These are phyloP conservation scores for Aureobasidium lini DNA, from an alignment of 2,329 filamentous ascomycete genomes.

Conservation along the genomic window DNA sequence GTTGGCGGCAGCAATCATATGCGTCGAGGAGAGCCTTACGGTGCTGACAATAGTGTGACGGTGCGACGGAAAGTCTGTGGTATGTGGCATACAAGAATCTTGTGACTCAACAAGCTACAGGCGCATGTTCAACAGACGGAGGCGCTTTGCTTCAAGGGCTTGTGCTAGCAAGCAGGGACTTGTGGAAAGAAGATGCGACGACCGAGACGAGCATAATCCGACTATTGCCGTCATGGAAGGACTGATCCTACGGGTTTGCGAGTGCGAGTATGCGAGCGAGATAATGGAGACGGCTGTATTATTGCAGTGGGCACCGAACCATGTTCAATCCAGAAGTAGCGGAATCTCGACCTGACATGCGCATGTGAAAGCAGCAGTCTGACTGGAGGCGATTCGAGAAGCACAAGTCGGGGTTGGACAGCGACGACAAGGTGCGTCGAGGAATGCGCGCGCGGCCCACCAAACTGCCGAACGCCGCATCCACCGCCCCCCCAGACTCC, in stretches of 20 bases:
- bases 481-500: background rate
- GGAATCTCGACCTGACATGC: background rate
- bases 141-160: background rate
- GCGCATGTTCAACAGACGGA: background rate
- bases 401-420: background rate
- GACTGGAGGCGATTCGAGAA: background rate
- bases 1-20: constrained; percentile 7
- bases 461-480: constrained; percentile 5
- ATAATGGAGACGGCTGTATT: background rate
- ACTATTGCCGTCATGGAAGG: background rate
- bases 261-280: background rate
- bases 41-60: constrained; percentile 7
- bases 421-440: constrained; percentile 6
- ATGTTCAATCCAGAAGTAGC: background rate
- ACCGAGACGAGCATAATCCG: constrained; percentile 8
- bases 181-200: background rate
- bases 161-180: background rate
- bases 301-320: background rate
- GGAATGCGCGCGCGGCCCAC: background rate
- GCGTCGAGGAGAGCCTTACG: constrained; percentile 1
- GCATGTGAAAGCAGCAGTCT: background rate
- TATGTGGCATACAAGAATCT: background rate
- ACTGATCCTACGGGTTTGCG: background rate
- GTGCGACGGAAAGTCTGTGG: background rate
- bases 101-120: constrained; percentile 5